These are phyloP conservation scores for Lactarius deliciosus DNA, from an alignment of 768 basidiomycete species.

Conservation along the genomic window DNA sequence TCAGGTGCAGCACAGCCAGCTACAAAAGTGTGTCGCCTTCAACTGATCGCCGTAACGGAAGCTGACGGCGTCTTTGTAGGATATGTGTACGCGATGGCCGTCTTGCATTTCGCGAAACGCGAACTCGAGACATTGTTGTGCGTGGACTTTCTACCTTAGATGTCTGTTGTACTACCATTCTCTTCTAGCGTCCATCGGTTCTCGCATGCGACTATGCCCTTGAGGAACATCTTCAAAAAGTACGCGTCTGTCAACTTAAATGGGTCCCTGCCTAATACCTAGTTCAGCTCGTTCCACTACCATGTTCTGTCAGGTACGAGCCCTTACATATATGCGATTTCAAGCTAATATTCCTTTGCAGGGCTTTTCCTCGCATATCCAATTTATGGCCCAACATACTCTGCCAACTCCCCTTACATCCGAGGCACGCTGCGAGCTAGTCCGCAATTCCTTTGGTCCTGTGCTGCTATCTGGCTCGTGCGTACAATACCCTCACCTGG, in stretches of 20 bases:
- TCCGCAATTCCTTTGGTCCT: conserved; percentile 64
- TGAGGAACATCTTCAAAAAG: conserved; percentile 87
- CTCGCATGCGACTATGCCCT: conserved; percentile 93
- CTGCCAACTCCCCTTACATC: conserved; percentile 60
- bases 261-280: background rate
- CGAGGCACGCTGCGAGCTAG: conserved; percentile 62
- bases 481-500: conserved; percentile 36
- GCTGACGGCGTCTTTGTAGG: conserved; percentile 41
- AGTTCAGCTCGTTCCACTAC: conserved; percentile 83
- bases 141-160: conserved; percentile 32
- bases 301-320: conserved; percentile 66
- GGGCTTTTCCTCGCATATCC: conserved; percentile 79
- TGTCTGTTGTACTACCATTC: background rate
- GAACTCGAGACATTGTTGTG: conserved; percentile 91
- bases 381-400: conserved; percentile 79
- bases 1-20: conserved; percentile 65
- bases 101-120: conserved; percentile 89
- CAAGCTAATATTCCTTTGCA: conserved; percentile 28
- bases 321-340: background rate
- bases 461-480: conserved; percentile 73
- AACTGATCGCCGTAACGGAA: background rate
- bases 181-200: conserved; percentile 83
- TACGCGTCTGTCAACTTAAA: conserved; percentile 37
- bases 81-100: conserved; percentile 69
- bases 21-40: conserved; percentile 61